phyloP scores from a whole-genome alignment of 1,284 basidiomycete genomes.

The Leccinum pallidistipes region DNA sequence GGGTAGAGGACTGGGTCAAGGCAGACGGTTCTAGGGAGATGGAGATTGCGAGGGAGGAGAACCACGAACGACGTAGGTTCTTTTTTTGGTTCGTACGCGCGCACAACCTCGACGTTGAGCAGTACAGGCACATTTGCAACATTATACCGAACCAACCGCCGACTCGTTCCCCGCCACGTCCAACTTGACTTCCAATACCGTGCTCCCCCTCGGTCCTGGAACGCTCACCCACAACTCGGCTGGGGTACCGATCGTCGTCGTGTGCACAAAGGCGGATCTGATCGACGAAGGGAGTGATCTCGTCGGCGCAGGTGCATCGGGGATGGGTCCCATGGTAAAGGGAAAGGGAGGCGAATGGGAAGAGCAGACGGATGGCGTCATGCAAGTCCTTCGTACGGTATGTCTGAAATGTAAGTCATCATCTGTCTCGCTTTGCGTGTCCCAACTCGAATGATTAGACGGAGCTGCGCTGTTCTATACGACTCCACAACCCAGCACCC shows the following conservation, averaged over 20 bases:
- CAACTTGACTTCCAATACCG: conserved; percentile 53
- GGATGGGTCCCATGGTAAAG: conserved; percentile 82
- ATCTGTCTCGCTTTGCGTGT: background rate
- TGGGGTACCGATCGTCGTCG: conserved; percentile 88
- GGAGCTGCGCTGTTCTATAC: conserved; percentile 94
- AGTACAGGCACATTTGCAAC: conserved; percentile 89
- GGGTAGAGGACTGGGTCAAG: conserved; percentile 82
- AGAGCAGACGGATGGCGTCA: conserved; percentile 92
- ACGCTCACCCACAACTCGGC: conserved; percentile 79
- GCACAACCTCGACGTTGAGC: conserved; percentile 7
- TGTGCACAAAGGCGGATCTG: conserved; percentile 89
- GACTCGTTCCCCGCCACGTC: conserved; percentile 60
- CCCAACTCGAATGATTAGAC: conserved; percentile 48
- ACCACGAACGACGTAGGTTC: conserved; percentile 76
- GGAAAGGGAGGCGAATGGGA: conserved; percentile 91
- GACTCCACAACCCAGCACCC: conserved; percentile 77
- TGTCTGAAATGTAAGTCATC: conserved; percentile 88
- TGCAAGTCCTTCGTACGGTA: conserved; percentile 91
- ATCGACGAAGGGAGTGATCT: conserved; percentile 81
- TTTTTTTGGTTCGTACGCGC: background rate
- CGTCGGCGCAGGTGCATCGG: conserved; percentile 61
- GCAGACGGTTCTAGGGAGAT: conserved; percentile 66
- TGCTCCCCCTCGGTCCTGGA: conserved; percentile 78
- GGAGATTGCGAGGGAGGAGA: conserved; percentile 73
- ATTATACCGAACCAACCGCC: conserved; percentile 82